phyloP scores from a whole-genome alignment of 2,329 filamentous ascomycete species.

The Claviceps sorghi region DNA sequence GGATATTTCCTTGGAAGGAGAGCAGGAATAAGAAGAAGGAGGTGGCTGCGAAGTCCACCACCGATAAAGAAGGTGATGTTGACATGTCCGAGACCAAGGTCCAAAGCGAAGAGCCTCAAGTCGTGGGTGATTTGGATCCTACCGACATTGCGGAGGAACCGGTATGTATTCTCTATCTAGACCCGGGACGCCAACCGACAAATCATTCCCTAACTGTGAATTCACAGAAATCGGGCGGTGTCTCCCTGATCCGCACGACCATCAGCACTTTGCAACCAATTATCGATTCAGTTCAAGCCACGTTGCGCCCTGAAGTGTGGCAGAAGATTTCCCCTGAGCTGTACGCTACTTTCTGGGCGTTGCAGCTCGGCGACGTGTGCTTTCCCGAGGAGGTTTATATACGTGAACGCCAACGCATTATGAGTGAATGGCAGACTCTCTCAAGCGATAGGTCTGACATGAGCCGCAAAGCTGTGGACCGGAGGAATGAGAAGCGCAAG shows the following conservation, averaged over 20 bases:
- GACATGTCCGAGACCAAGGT: slow-evolving; percentile 28
- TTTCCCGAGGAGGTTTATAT: slow-evolving; percentile 67
- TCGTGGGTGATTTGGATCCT: slow-evolving; percentile 14
- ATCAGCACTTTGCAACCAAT: slow-evolving; percentile 47
- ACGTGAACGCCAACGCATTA: slow-evolving; percentile 54
- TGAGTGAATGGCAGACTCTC: slow-evolving; percentile 51
- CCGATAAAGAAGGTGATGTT: slow-evolving; percentile 44
- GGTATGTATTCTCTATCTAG: slow-evolving; percentile 11
- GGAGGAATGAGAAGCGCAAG: slow-evolving; percentile 50
- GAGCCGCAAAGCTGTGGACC: slow-evolving; percentile 50
- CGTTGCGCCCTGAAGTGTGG: slow-evolving; percentile 50
- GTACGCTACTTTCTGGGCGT: slow-evolving; percentile 83
- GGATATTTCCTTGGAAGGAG: slow-evolving; percentile 33
- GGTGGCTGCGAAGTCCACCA: slow-evolving; percentile 12
- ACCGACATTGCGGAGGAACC: slow-evolving; percentile 17
- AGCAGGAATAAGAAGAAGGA: slow-evolving; percentile 16
- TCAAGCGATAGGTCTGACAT: slow-evolving; percentile 60
- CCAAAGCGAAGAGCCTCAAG: slow-evolving; percentile 14
- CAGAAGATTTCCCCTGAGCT: slow-evolving; percentile 62
- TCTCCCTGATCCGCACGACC: slow-evolving; percentile 17
- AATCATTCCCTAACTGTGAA: slow-evolving; percentile 12
- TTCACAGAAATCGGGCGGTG: slow-evolving; percentile 21
- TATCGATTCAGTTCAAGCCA: slow-evolving; percentile 50
- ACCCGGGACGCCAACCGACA: slow-evolving; percentile 1
- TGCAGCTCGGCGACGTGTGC: slow-evolving; percentile 68